A percentile compares a stretch with the other conserved stretches of the same genome.
phyloP scores from a whole-genome alignment of 371 early-diverging fungal species.

The Mortierella sp. region DNA sequence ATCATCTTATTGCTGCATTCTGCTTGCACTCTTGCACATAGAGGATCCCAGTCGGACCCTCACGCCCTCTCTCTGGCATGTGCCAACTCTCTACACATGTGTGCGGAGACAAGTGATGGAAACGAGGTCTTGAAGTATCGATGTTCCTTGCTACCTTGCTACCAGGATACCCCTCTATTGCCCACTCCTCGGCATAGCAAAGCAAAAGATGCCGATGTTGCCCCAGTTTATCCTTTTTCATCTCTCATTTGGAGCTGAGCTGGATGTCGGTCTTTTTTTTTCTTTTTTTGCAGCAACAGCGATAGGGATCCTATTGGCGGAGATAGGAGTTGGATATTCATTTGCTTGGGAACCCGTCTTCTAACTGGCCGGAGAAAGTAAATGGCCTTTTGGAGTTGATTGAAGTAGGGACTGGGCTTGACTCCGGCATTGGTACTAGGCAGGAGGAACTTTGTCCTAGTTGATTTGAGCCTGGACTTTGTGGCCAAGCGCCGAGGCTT shows the following conservation, averaged over 20 bases:
- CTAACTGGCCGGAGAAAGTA: background rate
- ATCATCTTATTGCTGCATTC: background rate
- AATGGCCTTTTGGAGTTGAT: no score
- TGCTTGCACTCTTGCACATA: background rate
- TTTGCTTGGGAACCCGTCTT: background rate
- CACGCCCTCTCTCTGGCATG: background rate
- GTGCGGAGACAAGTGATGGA: background rate
- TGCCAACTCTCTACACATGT: background rate
- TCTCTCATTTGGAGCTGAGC: background rate
- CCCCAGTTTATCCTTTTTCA: background rate
- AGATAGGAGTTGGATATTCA: background rate
- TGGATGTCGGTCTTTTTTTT: background rate
- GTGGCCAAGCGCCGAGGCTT: no score
- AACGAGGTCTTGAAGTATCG: no score
- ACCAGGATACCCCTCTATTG: no score
- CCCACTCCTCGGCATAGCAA: background rate
- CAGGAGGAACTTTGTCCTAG: no score
- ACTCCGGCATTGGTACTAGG: no score
- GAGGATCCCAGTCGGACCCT: background rate
- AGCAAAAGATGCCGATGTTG: conserved; percentile 2
- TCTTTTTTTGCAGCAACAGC: background rate
- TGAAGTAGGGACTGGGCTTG: no score
- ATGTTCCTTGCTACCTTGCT: background rate
- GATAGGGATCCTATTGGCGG: background rate
- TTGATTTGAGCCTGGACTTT: no score